These are phyloP conservation scores for Chrysanthemum seticuspe DNA, from an alignment of 129 eudicot species.

Conservation along the genomic window DNA sequence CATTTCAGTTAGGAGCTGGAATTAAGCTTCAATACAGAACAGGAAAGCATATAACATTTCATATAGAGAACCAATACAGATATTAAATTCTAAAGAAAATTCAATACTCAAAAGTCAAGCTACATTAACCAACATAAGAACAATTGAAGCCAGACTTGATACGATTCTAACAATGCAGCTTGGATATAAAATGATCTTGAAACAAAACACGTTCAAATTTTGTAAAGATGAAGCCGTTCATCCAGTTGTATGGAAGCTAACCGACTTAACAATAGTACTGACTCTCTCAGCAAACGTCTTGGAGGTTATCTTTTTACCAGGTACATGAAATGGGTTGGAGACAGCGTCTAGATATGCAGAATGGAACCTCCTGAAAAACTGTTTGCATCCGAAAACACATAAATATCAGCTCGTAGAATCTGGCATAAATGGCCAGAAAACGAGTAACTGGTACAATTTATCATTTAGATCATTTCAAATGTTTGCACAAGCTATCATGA, in stretches of 20 bases:
- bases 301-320: constrained; percentile 95
- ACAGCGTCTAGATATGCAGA: constrained; percentile 94
- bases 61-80: not conserved
- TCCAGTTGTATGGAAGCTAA: constrained; percentile 64
- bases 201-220: not conserved
- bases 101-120: not conserved
- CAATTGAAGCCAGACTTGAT: not conserved
- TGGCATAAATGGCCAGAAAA: not conserved
- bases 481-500: not conserved
- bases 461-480: not conserved
- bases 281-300: constrained; percentile 78
- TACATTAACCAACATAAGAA: constrained; percentile 2
- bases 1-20: not conserved
- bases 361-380: constrained; percentile 96
- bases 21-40: not conserved
- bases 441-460: not conserved
- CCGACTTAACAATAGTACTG: constrained; percentile 78
- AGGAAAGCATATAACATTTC: not conserved
- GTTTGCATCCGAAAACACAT: not conserved
- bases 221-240: constrained; percentile 20
- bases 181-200: not conserved
- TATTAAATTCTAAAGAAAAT: not conserved
- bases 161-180: not conserved
- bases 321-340: constrained; percentile 95
- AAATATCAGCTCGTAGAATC: not conserved